Evolutionary conservation across 1,284 basidiomycete species (phyloP).

Genomic region (Singerocomus inundabilis): DNA sequence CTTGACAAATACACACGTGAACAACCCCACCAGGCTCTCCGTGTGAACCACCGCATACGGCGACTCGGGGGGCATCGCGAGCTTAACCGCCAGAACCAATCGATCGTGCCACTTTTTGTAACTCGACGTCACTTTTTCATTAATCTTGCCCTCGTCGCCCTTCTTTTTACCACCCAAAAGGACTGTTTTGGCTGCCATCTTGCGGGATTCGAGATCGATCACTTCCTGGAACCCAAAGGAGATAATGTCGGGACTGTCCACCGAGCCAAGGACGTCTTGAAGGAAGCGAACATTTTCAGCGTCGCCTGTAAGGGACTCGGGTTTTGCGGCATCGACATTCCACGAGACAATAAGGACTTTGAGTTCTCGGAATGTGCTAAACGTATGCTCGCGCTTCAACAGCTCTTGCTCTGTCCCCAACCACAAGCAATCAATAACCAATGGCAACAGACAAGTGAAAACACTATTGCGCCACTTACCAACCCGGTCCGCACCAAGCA

Average conservation of each 20-base stretch:
- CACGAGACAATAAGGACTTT: conserved; percentile 86
- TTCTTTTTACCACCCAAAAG: conserved; percentile 74
- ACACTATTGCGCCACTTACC: conserved; percentile 47
- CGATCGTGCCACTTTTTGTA: conserved; percentile 89
- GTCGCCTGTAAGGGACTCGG: conserved; percentile 64
- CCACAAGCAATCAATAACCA: conserved; percentile 4
- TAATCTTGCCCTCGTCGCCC: conserved; percentile 59
- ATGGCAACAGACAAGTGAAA: not conserved
- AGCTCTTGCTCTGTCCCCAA: conserved; percentile 64
- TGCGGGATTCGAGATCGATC: conserved; percentile 90
- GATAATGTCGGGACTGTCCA: conserved; percentile 83
- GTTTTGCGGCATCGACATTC: conserved; percentile 91
- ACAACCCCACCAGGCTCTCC: conserved; percentile 89
- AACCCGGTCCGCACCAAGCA: conserved; percentile 84
- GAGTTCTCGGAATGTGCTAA: conserved; percentile 77
- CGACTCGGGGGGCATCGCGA: conserved; percentile 63
- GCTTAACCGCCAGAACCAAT: conserved; percentile 68
- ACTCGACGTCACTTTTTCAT: conserved; percentile 77
- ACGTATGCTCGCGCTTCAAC: conserved; percentile 70
- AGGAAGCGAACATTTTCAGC: conserved; percentile 73
- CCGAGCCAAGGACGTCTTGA: conserved; percentile 64
- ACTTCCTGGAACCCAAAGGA: conserved; percentile 95
- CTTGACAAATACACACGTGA: conserved; percentile 86
- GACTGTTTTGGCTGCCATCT: conserved; percentile 88
- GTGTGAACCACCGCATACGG: conserved; percentile 81